These are phyloP conservation scores for Polychytrium aggregatum DNA, from an alignment of 192 early-diverging fungal species.

Conservation along the genomic window DNA sequence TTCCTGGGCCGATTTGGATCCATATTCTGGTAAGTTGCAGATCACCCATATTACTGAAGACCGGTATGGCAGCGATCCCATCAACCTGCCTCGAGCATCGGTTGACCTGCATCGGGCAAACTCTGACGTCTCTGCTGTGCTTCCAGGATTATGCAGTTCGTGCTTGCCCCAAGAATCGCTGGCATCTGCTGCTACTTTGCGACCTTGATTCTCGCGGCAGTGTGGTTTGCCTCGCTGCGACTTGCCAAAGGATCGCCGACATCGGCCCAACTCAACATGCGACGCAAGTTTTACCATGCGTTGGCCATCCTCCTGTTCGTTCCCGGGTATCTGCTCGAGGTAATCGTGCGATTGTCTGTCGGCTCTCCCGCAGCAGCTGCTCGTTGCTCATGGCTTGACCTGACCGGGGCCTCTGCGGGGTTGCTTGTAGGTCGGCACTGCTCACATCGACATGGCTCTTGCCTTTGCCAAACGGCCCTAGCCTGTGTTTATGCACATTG, in stretches of 20 bases:
- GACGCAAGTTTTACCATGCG: conserved; percentile 80
- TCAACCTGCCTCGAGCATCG: too few relatives aligned
- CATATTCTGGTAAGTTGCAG: too few relatives aligned
- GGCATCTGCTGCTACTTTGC: conserved; percentile 35
- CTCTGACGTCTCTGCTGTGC: conserved; percentile 8
- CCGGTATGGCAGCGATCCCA: too few relatives aligned
- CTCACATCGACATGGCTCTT: too few relatives aligned
- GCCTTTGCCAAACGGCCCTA: conserved; percentile 7
- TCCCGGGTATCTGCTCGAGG: conserved; percentile 63
- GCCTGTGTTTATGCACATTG: conserved; percentile 66
- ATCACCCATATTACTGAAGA: too few relatives aligned
- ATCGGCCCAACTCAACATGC: conserved; percentile 15
- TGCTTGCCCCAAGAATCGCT: conserved; percentile 9
- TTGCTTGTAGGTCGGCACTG: too few relatives aligned
- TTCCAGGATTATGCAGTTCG: conserved; percentile 6
- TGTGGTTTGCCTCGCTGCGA: conserved; percentile 16
- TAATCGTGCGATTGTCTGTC: conserved; percentile 13
- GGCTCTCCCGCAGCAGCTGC: neutral
- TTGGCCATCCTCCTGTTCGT: conserved; percentile 77
- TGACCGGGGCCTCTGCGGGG: too few relatives aligned
- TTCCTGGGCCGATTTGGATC: too few relatives aligned
- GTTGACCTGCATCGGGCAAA: conserved; percentile 17
- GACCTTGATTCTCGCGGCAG: conserved; percentile 21
- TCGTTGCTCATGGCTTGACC: neutral
- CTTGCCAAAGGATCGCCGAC: conserved; percentile 1